Evolutionary conservation across 805 yeast genomes (phyloP).

Genomic region (Teunomyces barrocoloradensis): DNA sequence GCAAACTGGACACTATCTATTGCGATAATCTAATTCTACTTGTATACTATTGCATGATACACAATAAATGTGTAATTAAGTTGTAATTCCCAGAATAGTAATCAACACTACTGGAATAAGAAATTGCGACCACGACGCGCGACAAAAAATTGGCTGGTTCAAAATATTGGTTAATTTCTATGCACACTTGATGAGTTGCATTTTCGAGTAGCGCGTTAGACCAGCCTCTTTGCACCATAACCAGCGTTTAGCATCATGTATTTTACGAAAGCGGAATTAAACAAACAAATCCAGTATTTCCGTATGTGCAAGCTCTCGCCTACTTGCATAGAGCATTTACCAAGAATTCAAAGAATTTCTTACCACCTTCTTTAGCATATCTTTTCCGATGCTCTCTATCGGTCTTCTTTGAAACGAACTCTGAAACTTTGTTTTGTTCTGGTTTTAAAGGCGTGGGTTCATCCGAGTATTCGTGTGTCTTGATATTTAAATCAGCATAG

Average conservation of each 20-base stretch:
- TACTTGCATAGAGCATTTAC: neutral
- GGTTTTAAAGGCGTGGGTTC: constrained; percentile 30
- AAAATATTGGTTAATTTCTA: neutral
- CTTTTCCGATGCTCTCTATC: constrained; percentile 30
- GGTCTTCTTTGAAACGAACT: constrained; percentile 25
- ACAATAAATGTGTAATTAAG: neutral
- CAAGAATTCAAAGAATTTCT: constrained; percentile 8
- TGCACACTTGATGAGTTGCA: neutral
- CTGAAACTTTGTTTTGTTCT: constrained; percentile 24
- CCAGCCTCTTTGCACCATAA: neutral
- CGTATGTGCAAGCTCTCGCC: neutral
- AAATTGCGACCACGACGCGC: neutral
- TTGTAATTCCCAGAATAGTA: neutral
- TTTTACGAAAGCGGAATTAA: neutral
- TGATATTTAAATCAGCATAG: constrained; percentile 25
- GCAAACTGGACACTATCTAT: too few species aligned
- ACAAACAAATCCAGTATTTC: neutral
- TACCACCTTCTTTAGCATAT: constrained; percentile 26
- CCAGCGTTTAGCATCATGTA: neutral
- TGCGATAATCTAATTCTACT: neutral
- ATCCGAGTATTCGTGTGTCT: constrained; percentile 30
- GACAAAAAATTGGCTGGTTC: neutral
- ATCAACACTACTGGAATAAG: neutral
- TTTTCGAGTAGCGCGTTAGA: neutral
- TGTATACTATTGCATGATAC: neutral